Base-by-base conservation (phyloP, 768 basidiomycete genomes). In the Termitomyces sp. region DNA sequence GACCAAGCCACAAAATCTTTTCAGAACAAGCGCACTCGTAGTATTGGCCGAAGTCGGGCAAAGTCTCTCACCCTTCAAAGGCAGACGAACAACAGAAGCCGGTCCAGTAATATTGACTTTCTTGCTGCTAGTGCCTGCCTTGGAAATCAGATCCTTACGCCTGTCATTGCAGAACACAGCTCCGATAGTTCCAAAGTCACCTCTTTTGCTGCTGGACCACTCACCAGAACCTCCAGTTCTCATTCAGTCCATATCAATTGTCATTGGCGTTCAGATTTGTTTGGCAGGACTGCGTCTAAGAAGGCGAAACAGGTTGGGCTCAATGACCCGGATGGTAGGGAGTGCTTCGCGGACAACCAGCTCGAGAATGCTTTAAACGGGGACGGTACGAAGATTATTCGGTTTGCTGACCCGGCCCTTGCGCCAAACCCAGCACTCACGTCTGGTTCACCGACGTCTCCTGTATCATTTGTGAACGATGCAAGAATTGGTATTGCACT, bases 81-180 rank as follows among this genome's bases (percentile, higher is more conserved):
- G 13, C 62, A 65, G 44, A 67, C 44, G 64, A 69, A 61, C 58
- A 67, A 65, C 41, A 63, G 65, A 58, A 61, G 61, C 8, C 64
- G 55, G 18, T 70, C 72, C 32, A 69, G 71, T 41, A 73, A 71
- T 64, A 68, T 90, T 48, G 85, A 85, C 56, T 83, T 81, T 61
- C 77, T 92, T 47, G 80, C 88, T 10, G 83, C 86, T 3, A 80
- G 83, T 20, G 84, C 88, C 0, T 74, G 85, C 37, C 74, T 90
- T 1, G 89, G 89, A 4, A 81, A 77, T 61, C 89, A 91, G 71
- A 71, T 77, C 43, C 63, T 79, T 20, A 75, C 82, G 31, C 84
- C 86, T 0, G 71, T 71, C 20, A 64, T 74, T 34, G 58, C 67
- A 61, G 44, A 65, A 44, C 48, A 63, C 57, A 31, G 56, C 44